phyloP scores from a whole-genome alignment of 805 yeast genomes.

The Clavispora santaluciae region DNA sequence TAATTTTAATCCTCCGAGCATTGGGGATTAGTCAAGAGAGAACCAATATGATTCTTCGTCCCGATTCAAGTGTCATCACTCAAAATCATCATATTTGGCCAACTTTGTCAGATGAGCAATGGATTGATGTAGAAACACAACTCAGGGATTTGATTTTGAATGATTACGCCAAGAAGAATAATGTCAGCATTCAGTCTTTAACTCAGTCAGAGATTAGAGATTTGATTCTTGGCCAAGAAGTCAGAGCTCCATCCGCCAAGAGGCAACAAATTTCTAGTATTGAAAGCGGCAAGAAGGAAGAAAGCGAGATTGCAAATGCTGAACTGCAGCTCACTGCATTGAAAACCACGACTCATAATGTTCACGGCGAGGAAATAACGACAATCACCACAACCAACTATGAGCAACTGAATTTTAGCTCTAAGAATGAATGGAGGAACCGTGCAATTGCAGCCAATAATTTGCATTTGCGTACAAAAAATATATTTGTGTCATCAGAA shows the following conservation, averaged over 20 bases:
- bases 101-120: constrained; percentile 75
- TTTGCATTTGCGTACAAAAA: constrained; percentile 66
- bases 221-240: constrained; percentile 89
- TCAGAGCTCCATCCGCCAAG: constrained; percentile 81
- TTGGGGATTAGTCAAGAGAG: constrained; percentile 72
- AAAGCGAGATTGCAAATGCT: constrained; percentile 25
- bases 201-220: constrained; percentile 94
- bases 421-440: constrained; percentile 87
- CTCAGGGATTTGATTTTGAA: constrained; percentile 80
- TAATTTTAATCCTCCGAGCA: constrained; percentile 78
- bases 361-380: constrained; percentile 93
- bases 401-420: constrained; percentile 78
- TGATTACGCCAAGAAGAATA: constrained; percentile 81
- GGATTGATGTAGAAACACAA: constrained; percentile 86
- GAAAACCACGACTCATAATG: constrained; percentile 79
- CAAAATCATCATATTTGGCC: constrained; percentile 93
- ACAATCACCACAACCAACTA: constrained; percentile 89
- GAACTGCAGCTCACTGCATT: constrained; percentile 62
- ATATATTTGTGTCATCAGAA: constrained; percentile 64
- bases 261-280: constrained; percentile 81
- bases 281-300: constrained; percentile 41
- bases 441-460: constrained; percentile 76
- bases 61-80: constrained; percentile 66
- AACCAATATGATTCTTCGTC: constrained; percentile 68
- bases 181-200: constrained; percentile 77